Percentiles rank a stretch among this genome's conserved stretches.
Evolutionary conservation across 306 rosid species (phyloP).

Genomic region (Cucumis cinereus): DNA sequence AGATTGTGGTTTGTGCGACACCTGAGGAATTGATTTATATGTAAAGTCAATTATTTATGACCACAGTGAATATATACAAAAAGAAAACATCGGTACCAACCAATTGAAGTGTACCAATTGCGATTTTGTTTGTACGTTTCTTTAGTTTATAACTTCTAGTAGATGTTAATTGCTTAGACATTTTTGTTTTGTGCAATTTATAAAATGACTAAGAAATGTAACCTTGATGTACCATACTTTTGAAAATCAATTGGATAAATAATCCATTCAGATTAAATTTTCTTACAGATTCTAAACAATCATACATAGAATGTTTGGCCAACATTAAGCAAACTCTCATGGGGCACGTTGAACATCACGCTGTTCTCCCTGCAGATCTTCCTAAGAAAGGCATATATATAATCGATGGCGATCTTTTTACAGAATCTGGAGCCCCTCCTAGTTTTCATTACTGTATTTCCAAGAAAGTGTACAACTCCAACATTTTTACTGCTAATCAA

Average conservation of each 20-base stretch:
- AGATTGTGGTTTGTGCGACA: not conserved
- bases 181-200: not conserved
- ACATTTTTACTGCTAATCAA: constrained; percentile 64
- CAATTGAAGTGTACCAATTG: not conserved
- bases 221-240: not conserved
- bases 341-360: constrained; percentile 74
- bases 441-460: constrained; percentile 67
- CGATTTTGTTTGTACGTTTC: not conserved
- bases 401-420: constrained; percentile 53
- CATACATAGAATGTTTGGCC: constrained; percentile 75
- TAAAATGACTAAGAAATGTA: not conserved
- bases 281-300: not conserved
- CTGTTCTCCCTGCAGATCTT: constrained; percentile 80
- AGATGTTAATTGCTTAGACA: not conserved
- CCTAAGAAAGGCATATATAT: constrained; percentile 65
- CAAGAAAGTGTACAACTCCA: constrained; percentile 71
- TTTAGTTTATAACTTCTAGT: not conserved
- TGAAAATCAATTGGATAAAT: not conserved
- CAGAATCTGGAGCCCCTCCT: constrained; percentile 49
- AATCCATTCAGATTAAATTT: not conserved
- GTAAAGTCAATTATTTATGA: constrained; percentile 1
- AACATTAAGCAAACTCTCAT: constrained; percentile 69
- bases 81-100: not conserved
- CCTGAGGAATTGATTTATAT: not conserved
- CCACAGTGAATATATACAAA: not conserved